Base-by-base conservation (phyloP, 495 filamentous ascomycete genomes). In the Aspergillus bridgeri region DNA sequence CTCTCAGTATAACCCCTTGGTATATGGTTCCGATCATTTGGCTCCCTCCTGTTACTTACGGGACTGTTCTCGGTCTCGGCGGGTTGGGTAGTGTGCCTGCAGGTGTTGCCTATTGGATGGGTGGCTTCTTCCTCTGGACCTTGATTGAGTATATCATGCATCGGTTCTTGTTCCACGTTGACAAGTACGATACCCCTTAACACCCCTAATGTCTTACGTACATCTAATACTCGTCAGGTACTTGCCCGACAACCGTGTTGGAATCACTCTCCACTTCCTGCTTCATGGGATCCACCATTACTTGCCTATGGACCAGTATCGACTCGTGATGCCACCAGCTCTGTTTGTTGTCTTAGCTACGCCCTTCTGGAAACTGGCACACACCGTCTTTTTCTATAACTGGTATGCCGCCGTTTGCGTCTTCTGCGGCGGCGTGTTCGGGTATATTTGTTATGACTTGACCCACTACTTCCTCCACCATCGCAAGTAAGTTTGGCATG, bases 401-500 rank as follows among this genome's bases (percentile, higher is more conserved):
- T 96, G 91, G 92, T 79, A 86, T 70, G 81, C 89, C 3, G 95
- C 84, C 19, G 81, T 85, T 3, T 78, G 85, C 3, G 86, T 89
- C 5, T 98, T 80, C 78, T 93, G 87, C 66, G 95, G 95, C 25
- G 95, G 91, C 54, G 85, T 99, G 48, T 96, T 96, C 62, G 95
- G 95, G 23, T 99, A 98, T 67, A 82, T 96, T 52, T 90, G 87
- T 75, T 99, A 99, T 77, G 95, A 99, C 68, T 58, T 96, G 76
- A 98, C 94, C 15, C 95, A 99, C 72, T 99, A 98, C 75, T 97
- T 98, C 82, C 84, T 99, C n/a, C 95, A 99, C 71, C 95, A 99
- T 74, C 86, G 88, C 75, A 96, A 89, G 85, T 89, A 68, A 74
- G 83, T 81, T 57, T 42, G n/a, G n/a, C n/a, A n/a, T 29, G 19